phyloP scores from a whole-genome alignment of 1,139 yeast genomes.

The Trichomonascaceae sp. region DNA sequence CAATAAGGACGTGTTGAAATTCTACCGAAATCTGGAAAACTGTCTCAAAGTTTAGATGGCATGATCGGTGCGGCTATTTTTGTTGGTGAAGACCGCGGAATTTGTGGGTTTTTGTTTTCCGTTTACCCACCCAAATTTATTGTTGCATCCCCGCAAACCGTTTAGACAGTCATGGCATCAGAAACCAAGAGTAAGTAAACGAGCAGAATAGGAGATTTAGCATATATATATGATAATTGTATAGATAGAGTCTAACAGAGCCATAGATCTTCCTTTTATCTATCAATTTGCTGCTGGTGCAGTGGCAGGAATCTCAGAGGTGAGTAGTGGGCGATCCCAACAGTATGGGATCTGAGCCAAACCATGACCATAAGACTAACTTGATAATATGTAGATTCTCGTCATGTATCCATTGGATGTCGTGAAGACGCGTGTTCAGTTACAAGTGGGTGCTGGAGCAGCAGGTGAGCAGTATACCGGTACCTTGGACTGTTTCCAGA shows the following conservation, averaged over 20 bases:
- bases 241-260: not conserved
- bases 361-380: not conserved
- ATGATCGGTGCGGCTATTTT: not conserved
- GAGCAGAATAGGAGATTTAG: not conserved
- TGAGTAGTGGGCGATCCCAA: conserved; percentile 15
- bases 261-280: conserved; percentile 63
- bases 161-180: not conserved
- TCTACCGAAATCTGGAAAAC: conserved; percentile 39
- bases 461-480: conserved; percentile 70
- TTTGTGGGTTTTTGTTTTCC: not conserved
- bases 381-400: conserved; percentile 43
- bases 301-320: conserved; percentile 93
- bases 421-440: conserved; percentile 94
- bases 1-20: conserved; percentile 57
- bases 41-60: not conserved
- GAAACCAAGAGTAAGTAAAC: conserved; percentile 4
- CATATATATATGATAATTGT: not conserved
- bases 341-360: not conserved
- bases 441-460: conserved; percentile 49
- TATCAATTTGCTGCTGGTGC: conserved; percentile 96
- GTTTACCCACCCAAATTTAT: not conserved
- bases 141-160: conserved; percentile 1
- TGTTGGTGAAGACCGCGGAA: not conserved
- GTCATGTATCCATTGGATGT: conserved; percentile 98
- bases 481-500: conserved; percentile 73